Evolutionary conservation across 345 rosid genomes (phyloP), one percentile per base, ranked within the genome.

Genomic region (Cardamine resedifolia): DNA sequence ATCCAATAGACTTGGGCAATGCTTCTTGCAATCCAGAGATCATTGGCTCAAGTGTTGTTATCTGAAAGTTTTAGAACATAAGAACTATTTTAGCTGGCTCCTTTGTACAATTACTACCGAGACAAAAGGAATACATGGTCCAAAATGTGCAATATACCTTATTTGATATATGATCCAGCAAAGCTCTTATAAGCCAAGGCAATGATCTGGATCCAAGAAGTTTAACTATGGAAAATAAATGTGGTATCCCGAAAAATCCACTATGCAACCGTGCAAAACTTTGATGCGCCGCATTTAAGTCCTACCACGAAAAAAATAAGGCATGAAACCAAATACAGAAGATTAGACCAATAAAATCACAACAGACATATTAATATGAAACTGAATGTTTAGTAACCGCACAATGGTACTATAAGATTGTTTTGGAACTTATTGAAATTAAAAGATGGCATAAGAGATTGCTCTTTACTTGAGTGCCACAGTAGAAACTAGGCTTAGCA

Each of bases 171-270:
- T 91, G 96, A 80, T 91, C 99, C 48, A 95, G 85, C n/a, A 91
- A 84, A 36, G 98, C 96, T 65, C 98, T 84, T 71, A 95, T 88
- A 67, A 95, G 94, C 99, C 99, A 95, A 50, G 99, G 98, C 82
- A 95, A 68, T 33, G 99, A 95, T 80, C 96, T 90, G 27, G 96
- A 84, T 68, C 98, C 99, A 60, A 95, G 89, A 79, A 95, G 96
- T 77, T 83, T 85, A 70, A 87, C 97, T 53, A 88, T 66, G 43
- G 99, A 86, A 85, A 88, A 86, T 82, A 95, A 75, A 78, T 95
- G 99, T 9, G 96, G 88, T 44, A 86, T 83, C 48, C 99, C 98
- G 61, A 95, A 88, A 81, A 95, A 95, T 39, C 91, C 96, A 73
- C 98, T 85, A 74, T 91, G 93, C 78, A 95, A 78, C 47, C 99